These are phyloP conservation scores for Rhizoctonia solani DNA, from an alignment of 1,284 basidiomycete species.

Conservation along the genomic window DNA sequence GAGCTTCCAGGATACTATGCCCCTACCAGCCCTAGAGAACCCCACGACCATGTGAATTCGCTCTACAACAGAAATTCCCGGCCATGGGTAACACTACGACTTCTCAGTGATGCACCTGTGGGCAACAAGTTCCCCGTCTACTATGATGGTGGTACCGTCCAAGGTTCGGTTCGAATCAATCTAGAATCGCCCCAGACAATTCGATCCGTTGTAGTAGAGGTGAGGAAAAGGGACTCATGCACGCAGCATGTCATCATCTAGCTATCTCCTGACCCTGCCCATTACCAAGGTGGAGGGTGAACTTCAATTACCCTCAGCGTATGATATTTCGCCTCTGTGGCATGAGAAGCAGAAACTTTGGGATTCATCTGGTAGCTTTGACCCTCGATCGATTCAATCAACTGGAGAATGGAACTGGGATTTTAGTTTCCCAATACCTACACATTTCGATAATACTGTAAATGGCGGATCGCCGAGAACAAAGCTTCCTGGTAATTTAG, in stretches of 20 bases:
- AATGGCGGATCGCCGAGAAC: constrained; percentile 5
- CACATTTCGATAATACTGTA: not conserved
- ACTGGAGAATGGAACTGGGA: constrained; percentile 12
- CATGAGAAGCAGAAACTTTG: constrained; percentile 9
- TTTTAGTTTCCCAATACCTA: constrained; percentile 22
- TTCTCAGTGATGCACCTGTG: constrained; percentile 12
- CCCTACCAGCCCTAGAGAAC: not conserved
- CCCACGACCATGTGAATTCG: constrained; percentile 8
- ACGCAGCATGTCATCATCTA: not conserved
- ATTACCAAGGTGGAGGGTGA: not conserved
- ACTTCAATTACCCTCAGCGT: not conserved
- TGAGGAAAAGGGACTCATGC: not conserved
- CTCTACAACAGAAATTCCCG: not conserved
- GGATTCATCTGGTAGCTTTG: not conserved
- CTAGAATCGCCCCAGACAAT: constrained; percentile 1
- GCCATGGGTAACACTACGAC: constrained; percentile 14
- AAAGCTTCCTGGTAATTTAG: constrained; percentile 1
- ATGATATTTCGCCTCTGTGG: constrained; percentile 4
- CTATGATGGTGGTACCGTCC: constrained; percentile 11
- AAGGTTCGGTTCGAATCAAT: not conserved
- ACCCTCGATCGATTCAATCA: constrained; percentile 1
- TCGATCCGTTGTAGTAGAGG: constrained; percentile 23
- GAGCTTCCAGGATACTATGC: constrained; percentile 11
- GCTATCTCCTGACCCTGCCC: not conserved
- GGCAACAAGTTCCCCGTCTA: constrained; percentile 15